Evolutionary conservation across 306 rosid species (phyloP).

Genomic region (Dalbergia cultrata): DNA sequence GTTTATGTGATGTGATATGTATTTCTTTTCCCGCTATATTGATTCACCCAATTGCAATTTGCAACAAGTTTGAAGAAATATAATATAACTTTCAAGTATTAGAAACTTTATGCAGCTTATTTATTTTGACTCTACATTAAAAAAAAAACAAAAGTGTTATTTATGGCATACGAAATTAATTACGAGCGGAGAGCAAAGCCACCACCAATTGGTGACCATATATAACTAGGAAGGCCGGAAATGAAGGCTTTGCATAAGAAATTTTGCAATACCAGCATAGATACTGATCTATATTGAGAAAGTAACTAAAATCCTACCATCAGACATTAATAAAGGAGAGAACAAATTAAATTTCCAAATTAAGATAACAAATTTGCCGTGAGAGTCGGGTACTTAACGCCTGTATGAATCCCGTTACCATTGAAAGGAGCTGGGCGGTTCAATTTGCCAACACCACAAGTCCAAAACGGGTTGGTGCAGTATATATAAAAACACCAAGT

Average conservation of each 20-base stretch:
- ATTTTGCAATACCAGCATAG: neutral
- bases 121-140: conserved; percentile 7
- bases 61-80: conserved; percentile 37
- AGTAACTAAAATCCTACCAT: neutral
- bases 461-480: neutral
- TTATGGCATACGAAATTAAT: conserved; percentile 9
- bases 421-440: neutral
- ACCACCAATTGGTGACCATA: conserved; percentile 15
- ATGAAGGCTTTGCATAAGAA: conserved; percentile 26
- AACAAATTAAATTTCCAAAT: neutral
- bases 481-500: conserved; percentile 33
- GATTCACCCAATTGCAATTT: conserved; percentile 25
- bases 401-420: neutral
- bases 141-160: neutral
- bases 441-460: neutral
- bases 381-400: conserved; percentile 20
- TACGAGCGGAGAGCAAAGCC: neutral
- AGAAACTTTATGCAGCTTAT: conserved; percentile 2
- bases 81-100: neutral
- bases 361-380: conserved; percentile 25
- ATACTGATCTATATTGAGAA: neutral
- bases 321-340: neutral
- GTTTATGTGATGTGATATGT: neutral
- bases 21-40: conserved; percentile 23
- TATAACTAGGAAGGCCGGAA: conserved; percentile 30